A percentile compares a stretch with the other conserved stretches of the same genome.
Evolutionary conservation across 768 basidiomycete genomes (phyloP).

Genomic region (Russula sp.): DNA sequence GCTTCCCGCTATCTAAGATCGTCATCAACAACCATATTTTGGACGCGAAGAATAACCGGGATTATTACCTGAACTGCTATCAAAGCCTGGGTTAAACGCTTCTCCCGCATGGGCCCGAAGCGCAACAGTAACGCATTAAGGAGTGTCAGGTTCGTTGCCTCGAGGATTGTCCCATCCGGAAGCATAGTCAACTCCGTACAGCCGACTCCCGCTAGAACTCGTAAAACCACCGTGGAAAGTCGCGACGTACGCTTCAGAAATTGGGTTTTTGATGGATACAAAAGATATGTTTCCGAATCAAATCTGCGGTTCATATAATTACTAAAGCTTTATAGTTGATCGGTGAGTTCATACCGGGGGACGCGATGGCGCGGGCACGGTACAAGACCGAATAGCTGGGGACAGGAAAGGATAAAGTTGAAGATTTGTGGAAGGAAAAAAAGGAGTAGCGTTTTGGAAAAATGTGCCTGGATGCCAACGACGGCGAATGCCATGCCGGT

Average conservation of each 20-base stretch:
- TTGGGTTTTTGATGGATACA: slow-evolving; percentile 68
- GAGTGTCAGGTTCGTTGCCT: slow-evolving; percentile 87
- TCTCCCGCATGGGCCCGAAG: slow-evolving; percentile 84
- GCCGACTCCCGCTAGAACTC: slow-evolving; percentile 57
- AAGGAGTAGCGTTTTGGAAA: slow-evolving; percentile 91
- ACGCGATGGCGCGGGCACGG: slow-evolving; percentile 93
- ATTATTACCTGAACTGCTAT: slow-evolving; percentile 67
- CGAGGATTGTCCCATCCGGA: slow-evolving; percentile 54
- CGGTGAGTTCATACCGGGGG: slow-evolving; percentile 58
- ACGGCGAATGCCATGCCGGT: slow-evolving; percentile 99
- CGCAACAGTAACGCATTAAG: slow-evolving; percentile 80
- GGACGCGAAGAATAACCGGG: not conserved
- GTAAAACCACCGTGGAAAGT: slow-evolving; percentile 54
- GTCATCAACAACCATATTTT: not conserved
- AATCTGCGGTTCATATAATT: slow-evolving; percentile 48
- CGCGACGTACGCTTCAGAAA: slow-evolving; percentile 59
- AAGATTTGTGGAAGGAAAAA: slow-evolving; percentile 99
- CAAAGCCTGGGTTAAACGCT: slow-evolving; percentile 66
- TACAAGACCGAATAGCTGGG: slow-evolving; percentile 91
- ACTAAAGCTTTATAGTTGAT: not conserved
- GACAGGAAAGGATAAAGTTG: slow-evolving; percentile 93
- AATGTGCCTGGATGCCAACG: slow-evolving; percentile 95
- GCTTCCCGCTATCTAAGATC: slow-evolving; percentile 64
- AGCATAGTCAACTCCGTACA: slow-evolving; percentile 63
- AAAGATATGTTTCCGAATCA: slow-evolving; percentile 66